These are phyloP conservation scores for Pyracantha coccinea DNA, from an alignment of 331 rosid genomes.

Conservation along the genomic window DNA sequence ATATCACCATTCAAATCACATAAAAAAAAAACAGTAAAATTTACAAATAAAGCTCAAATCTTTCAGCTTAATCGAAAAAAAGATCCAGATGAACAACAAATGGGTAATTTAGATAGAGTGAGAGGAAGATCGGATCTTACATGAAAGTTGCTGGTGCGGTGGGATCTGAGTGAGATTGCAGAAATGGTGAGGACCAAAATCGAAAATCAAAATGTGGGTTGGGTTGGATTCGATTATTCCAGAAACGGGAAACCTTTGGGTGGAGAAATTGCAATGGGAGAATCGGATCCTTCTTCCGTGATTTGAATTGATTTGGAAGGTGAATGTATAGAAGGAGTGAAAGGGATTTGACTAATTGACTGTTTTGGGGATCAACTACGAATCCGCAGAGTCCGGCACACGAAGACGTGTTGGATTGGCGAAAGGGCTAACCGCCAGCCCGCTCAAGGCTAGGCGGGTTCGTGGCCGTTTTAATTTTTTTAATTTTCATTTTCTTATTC, in stretches of 20 bases:
- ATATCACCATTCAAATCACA: neutral
- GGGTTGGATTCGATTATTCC: neutral
- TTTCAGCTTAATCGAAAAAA: neutral
- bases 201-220: neutral
- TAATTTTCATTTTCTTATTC: too few relatives aligned
- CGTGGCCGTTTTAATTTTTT: neutral
- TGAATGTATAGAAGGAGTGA: neutral
- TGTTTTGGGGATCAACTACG: neutral
- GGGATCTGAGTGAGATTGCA: neutral
- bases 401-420: neutral
- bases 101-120: neutral
- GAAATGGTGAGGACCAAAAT: neutral
- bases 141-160: neutral
- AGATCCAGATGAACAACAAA: neutral
- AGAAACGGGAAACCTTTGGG: neutral
- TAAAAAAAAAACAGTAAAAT: neutral
- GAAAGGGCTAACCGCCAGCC: neutral
- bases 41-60: neutral
- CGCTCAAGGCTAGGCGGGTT: neutral
- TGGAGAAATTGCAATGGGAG: neutral
- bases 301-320: neutral
- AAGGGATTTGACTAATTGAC: neutral
- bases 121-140: constrained; percentile 1
- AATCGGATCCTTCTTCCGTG: neutral
- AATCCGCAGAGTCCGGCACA: neutral